Base-by-base conservation (phyloP, 1,139 yeast genomes). In the Yamadazyma atlantica region DNA sequence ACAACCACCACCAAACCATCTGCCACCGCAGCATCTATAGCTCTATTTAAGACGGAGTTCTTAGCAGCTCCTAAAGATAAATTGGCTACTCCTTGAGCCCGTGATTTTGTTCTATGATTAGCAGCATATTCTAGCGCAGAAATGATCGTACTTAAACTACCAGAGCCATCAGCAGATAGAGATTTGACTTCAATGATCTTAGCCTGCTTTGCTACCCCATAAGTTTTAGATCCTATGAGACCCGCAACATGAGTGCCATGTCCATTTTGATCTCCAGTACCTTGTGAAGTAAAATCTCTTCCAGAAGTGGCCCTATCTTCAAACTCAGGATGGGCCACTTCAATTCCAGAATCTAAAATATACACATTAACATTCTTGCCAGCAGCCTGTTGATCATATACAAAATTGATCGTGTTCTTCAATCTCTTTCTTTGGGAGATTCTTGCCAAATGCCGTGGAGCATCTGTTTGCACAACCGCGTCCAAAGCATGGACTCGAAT, bases 181-280 rank as follows among this genome's bases (percentile, higher is more conserved):
- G 87, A 87, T 51, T 87, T 88, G 11, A 89, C 79, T 31, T 82
- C 92, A 8, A 85, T 66, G 3, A 89, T 55, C 11, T 66, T 67
- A 9, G 74, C 82, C 15, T 73, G 60, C 52, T 89, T 89, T 9
- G 96, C 85, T 1, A 85, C 95, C 0, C 97, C 96, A 57, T 69
- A 88, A 0, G 82, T 77, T 27, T 57, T 60, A 0, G 96, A 85
- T 0, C 94, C 96, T 29, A 87, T 74, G n/a, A 88, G 60, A 0
- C 97, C 96, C 0, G 96, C 95, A 2, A 88, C 95, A 59, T 89
- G 96, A 0, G 96, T 87, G 1, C 86, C 85, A 54, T 85, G 94
- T 0, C 94, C 92, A 51, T 81, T 81, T 7, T 53, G 48, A 52
- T 84, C 92, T 0, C 85, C 84, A 0, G 63, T 50, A 0, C 82